Conservation (phyloP, 495 filamentous ascomycete species). For the Viridothelium virens region DNA sequence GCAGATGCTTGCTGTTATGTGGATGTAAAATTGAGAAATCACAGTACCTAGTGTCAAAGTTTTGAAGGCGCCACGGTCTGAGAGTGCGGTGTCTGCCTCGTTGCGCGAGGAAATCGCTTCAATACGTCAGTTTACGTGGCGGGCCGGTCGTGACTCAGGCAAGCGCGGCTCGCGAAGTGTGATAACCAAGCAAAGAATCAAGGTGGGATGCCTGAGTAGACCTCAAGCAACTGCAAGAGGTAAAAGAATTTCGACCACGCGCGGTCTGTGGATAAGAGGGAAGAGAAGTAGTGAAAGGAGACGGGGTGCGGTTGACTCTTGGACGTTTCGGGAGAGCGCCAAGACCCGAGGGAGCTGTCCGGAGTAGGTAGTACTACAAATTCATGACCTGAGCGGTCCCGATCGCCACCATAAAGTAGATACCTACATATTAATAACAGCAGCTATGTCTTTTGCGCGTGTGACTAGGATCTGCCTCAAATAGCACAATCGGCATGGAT, state of each 20-base stretch:
- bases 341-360: not conserved
- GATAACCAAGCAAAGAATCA: not conserved
- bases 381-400: too few relatives aligned
- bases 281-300: slow-evolving; percentile 7
- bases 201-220: not conserved
- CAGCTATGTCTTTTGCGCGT: too few relatives aligned
- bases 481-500: too few relatives aligned
- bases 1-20: slow-evolving; percentile 15
- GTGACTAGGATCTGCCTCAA: too few relatives aligned
- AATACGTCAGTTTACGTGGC: slow-evolving; percentile 11
- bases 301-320: slow-evolving; percentile 10
- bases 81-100: slow-evolving; percentile 17
- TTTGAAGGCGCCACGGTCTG: slow-evolving; percentile 42
- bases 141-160: slow-evolving; percentile 4
- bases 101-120: slow-evolving; percentile 1
- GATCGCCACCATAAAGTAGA: too few relatives aligned
- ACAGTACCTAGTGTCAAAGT: slow-evolving; percentile 48
- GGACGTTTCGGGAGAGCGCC: slow-evolving; percentile 11
- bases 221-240: slow-evolving; percentile 4
- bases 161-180: not conserved
- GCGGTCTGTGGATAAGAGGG: not conserved
- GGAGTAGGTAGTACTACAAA: not conserved
- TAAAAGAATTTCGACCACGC: not conserved
- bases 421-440: too few relatives aligned
- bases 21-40: slow-evolving; percentile 18